These are phyloP conservation scores for Erysimum cheiranthoides DNA, from an alignment of 345 rosid species.

Conservation along the genomic window DNA sequence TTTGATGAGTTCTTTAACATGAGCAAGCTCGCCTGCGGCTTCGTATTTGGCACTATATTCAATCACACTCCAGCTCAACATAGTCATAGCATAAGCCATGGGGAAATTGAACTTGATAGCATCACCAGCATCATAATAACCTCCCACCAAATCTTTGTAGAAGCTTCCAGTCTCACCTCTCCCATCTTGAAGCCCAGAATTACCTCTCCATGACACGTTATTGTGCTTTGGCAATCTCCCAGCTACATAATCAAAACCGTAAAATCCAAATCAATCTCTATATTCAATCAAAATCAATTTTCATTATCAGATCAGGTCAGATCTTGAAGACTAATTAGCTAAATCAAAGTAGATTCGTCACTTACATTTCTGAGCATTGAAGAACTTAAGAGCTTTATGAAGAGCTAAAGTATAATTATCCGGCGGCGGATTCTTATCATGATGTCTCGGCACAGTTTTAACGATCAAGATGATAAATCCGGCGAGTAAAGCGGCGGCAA, in stretches of 20 bases:
- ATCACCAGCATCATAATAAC: conserved; percentile 96
- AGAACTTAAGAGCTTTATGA: conserved; percentile 96
- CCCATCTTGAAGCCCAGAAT: conserved; percentile 80
- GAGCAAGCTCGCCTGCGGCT: conserved; percentile 90
- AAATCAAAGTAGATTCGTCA: not conserved
- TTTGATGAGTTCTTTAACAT: conserved; percentile 87
- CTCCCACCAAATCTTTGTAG: conserved; percentile 81
- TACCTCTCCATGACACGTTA: conserved; percentile 96
- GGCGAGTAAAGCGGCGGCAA: conserved; percentile 62
- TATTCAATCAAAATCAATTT: too few relatives aligned
- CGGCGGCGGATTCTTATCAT: conserved; percentile 56
- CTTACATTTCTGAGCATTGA: conserved; percentile 93
- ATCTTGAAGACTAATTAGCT: not conserved
- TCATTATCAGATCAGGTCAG: not conserved
- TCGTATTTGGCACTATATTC: conserved; percentile 93
- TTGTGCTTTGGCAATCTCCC: conserved; percentile 91
- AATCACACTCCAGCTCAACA: conserved; percentile 99
- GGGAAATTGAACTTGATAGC: conserved; percentile 95
- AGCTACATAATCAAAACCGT: conserved; percentile 52
- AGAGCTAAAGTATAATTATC: conserved; percentile 94
- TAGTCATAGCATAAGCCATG: conserved; percentile 85
- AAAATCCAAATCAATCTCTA: too few relatives aligned
- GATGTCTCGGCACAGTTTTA: conserved; percentile 85
- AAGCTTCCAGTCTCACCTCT: conserved; percentile 52
- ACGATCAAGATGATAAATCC: conserved; percentile 83